Conservation (phyloP, 768 basidiomycete genomes). For the Cyclocybe aegerita region DNA sequence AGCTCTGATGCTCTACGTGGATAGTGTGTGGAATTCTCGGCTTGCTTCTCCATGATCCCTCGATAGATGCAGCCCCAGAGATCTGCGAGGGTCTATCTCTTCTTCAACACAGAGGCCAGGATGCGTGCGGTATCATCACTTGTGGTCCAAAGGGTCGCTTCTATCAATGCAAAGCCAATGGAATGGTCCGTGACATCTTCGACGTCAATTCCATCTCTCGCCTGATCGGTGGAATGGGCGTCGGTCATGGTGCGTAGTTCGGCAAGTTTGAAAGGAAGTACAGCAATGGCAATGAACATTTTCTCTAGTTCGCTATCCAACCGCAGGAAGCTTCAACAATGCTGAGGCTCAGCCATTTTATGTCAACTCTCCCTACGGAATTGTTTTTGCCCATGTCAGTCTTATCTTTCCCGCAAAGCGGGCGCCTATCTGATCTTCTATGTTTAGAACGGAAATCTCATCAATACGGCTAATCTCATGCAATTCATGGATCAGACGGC, state of each 20-base stretch:
- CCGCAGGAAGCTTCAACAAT: constrained; percentile 95
- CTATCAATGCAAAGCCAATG: constrained; percentile 98
- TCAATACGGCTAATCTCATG: constrained; percentile 85
- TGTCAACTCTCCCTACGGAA: constrained; percentile 99
- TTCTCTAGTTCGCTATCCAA: constrained; percentile 87
- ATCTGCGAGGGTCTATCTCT: constrained; percentile 95
- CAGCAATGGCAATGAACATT: constrained; percentile 6
- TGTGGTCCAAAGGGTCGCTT: constrained; percentile 94
- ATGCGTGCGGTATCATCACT: constrained; percentile 96
- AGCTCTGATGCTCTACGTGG: neutral
- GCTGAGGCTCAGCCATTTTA: constrained; percentile 99
- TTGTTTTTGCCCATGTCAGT: constrained; percentile 94
- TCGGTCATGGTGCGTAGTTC: constrained; percentile 79
- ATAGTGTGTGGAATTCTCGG: constrained; percentile 93
- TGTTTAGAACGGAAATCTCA: constrained; percentile 92
- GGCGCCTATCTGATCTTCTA: constrained; percentile 5
- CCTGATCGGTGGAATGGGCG: constrained; percentile 92
- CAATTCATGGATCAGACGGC: constrained; percentile 95
- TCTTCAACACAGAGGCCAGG: constrained; percentile 95
- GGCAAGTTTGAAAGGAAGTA: neutral
- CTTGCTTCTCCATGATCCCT: constrained; percentile 77
- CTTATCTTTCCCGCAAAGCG: neutral
- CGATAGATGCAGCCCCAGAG: constrained; percentile 75
- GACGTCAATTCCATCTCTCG: constrained; percentile 75
- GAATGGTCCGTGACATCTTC: constrained; percentile 98